Conservation (phyloP, 2,329 filamentous ascomycete species). For the Hypoxylon sp. region DNA sequence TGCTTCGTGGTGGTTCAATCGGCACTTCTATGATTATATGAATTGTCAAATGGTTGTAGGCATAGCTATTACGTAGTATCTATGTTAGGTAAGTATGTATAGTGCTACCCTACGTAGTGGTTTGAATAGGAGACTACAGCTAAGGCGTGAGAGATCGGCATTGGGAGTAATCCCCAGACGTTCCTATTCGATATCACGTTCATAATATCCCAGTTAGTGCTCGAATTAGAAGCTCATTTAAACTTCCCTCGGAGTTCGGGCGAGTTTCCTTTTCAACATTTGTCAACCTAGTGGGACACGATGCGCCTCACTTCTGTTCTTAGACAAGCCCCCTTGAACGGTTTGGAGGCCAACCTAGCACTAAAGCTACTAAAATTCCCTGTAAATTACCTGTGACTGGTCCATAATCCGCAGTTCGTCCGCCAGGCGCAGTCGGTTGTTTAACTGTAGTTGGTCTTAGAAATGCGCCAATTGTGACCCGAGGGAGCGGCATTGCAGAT, state of each 20-base stretch:
- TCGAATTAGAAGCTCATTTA: constrained; percentile 28
- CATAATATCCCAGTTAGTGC: constrained; percentile 22
- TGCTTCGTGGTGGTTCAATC: constrained; percentile 23
- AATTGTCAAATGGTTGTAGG: constrained; percentile 20
- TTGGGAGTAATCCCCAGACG: constrained; percentile 19
- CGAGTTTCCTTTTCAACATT: constrained; percentile 33
- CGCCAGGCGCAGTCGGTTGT: constrained; percentile 15
- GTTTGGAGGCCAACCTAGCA: constrained; percentile 14
- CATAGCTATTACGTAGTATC: not conserved
- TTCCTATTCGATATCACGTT: constrained; percentile 37
- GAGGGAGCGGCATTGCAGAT: constrained; percentile 29
- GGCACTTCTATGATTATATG: constrained; percentile 22
- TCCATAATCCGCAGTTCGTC: constrained; percentile 35
- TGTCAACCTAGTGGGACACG: constrained; percentile 28
- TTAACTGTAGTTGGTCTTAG: constrained; percentile 13
- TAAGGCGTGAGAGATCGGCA: constrained; percentile 34
- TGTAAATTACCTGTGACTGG: constrained; percentile 37
- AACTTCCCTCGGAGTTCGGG: constrained; percentile 30
- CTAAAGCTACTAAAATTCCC: constrained; percentile 38
- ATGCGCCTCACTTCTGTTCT: constrained; percentile 36
- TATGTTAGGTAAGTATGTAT: not conserved
- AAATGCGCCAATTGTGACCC: constrained; percentile 10
- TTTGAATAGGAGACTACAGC: constrained; percentile 34
- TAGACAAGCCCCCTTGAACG: constrained; percentile 20
- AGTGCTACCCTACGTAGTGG: constrained; percentile 22